These are phyloP conservation scores for Aspergillus intermedius DNA, from an alignment of 2,329 filamentous ascomycete genomes.

Conservation along the genomic window DNA sequence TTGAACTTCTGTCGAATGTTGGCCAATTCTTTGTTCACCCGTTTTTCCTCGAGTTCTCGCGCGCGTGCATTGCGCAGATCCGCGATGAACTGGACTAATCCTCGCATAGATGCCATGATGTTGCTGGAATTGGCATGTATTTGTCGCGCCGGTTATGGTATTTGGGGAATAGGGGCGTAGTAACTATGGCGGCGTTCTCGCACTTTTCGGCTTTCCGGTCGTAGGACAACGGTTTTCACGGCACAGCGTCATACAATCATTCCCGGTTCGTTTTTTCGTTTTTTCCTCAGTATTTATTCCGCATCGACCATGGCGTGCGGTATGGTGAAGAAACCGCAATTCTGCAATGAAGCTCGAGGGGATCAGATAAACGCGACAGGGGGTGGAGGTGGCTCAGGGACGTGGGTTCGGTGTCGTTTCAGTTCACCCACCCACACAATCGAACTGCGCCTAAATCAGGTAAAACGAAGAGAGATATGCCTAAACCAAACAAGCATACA, in stretches of 20 bases:
- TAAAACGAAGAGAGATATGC: not conserved
- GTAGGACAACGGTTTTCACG: not conserved
- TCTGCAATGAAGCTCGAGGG: not conserved
- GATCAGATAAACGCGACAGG: constrained; percentile 3
- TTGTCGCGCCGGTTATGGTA: not conserved
- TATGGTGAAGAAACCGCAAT: constrained; percentile 1
- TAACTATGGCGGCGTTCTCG: not conserved
- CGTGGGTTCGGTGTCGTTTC: not conserved
- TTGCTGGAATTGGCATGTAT: constrained; percentile 4
- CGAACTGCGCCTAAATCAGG: not conserved
- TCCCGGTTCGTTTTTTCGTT: constrained; percentile 11
- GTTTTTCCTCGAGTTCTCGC: constrained; percentile 93
- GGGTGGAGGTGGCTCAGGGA: not conserved
- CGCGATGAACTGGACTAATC: constrained; percentile 96
- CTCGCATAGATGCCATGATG: constrained; percentile 49
- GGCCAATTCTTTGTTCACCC: constrained; percentile 98
- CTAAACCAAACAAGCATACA: not conserved
- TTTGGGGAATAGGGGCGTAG: not conserved
- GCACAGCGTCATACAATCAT: constrained; percentile 25
- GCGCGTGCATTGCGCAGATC: constrained; percentile 92
- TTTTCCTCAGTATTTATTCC: constrained; percentile 8
- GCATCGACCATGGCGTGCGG: constrained; percentile 19
- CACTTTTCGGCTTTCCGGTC: not conserved
- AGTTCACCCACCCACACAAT: not conserved
- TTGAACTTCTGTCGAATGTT: constrained; percentile 99